These are phyloP conservation scores for Ceratocystis eucalypticola DNA, from an alignment of 2,329 filamentous ascomycete species.

Conservation along the genomic window DNA sequence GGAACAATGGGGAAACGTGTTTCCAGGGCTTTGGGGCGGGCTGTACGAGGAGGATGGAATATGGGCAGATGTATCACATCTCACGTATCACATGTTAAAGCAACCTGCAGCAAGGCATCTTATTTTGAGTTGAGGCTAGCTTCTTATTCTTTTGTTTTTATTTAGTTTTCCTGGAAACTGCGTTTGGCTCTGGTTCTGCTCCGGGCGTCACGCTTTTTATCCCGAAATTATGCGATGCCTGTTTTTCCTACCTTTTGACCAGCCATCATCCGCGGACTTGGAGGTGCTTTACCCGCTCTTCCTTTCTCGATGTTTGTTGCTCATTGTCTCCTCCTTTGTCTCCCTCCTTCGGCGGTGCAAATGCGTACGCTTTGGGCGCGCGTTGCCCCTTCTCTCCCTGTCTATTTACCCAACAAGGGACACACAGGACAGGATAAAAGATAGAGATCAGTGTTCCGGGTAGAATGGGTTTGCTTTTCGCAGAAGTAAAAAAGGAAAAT, in stretches of 20 bases:
- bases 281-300: too few relatives aligned
- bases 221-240: too few relatives aligned
- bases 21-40: not conserved
- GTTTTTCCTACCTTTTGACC: too few relatives aligned
- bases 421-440: not conserved
- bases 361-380: not conserved
- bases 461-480: too few relatives aligned
- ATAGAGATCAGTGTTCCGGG: too few relatives aligned
- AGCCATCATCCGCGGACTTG: too few relatives aligned
- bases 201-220: not conserved
- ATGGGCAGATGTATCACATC: too few relatives aligned
- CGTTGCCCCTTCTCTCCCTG: not conserved
- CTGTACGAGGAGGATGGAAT: not conserved
- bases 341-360: not conserved
- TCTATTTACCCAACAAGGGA: not conserved
- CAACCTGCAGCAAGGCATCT: not conserved
- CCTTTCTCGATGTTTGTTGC: too few relatives aligned
- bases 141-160: too few relatives aligned
- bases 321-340: not conserved
- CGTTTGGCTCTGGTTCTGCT: not conserved
- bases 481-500: not conserved
- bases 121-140: not conserved
- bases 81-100: too few relatives aligned
- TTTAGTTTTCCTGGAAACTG: not conserved
- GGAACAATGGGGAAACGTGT: not conserved